Evolutionary conservation across 345 rosid species (phyloP).

Genomic region (Salix suchowensis): DNA sequence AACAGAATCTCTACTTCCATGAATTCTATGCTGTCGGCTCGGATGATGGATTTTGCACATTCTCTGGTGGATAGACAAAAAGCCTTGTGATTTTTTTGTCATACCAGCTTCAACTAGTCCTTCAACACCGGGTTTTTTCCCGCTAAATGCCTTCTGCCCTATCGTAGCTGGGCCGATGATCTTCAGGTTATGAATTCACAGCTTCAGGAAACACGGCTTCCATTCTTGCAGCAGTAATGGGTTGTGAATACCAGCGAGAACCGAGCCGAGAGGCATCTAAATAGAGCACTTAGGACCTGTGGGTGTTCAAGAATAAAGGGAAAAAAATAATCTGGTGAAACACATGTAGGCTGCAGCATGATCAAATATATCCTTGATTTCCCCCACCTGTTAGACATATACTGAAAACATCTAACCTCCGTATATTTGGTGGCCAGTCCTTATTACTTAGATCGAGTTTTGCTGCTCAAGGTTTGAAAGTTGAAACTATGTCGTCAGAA

Average conservation of each 20-base stretch:
- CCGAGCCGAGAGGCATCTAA: background rate
- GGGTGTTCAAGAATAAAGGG: conserved; percentile 3
- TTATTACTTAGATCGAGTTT: background rate
- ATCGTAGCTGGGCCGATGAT: conserved; percentile 13
- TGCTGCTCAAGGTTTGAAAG: background rate
- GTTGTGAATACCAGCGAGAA: background rate
- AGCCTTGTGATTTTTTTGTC: conserved; percentile 29
- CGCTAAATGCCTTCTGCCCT: conserved; percentile 24
- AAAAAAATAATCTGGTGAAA: background rate
- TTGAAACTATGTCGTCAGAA: background rate
- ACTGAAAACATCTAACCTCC: background rate
- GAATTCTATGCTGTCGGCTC: background rate
- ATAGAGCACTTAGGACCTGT: background rate
- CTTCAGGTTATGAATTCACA: background rate
- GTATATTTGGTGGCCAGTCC: background rate
- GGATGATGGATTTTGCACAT: background rate
- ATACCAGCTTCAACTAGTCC: conserved; percentile 41
- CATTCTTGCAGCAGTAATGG: background rate
- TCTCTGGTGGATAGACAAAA: conserved; percentile 31
- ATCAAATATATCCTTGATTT: background rate
- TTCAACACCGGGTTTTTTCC: conserved; percentile 30
- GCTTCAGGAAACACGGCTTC: background rate
- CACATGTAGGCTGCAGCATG: background rate
- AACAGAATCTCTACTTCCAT: too few species aligned
- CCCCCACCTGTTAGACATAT: background rate